Evolutionary conservation across 164 flowering plant species (phyloP).

Genomic region (Paratinospora sagittata): DNA sequence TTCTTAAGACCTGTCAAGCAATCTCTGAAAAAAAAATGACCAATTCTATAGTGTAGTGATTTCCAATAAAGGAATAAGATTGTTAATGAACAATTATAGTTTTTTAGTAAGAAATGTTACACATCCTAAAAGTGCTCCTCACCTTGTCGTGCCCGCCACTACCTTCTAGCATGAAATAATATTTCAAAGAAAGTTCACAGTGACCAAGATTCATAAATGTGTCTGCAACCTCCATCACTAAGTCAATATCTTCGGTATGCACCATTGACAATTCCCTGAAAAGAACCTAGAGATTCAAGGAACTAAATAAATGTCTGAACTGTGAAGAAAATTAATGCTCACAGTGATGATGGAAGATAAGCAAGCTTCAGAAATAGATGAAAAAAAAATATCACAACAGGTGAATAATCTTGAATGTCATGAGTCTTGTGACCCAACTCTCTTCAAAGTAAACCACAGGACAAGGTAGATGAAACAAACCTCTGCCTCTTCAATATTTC

Average conservation of each 20-base stretch:
- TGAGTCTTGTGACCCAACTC: background rate
- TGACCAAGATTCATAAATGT: conserved; percentile 37
- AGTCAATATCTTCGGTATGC: conserved; percentile 23
- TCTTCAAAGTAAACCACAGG: background rate
- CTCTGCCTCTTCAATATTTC: conserved; percentile 73
- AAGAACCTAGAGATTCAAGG: conserved; percentile 26
- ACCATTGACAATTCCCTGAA: conserved; percentile 36
- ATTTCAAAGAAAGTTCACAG: conserved; percentile 49
- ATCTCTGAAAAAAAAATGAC: background rate
- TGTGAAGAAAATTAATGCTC: too few species aligned
- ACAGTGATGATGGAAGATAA: background rate
- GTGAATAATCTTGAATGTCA: background rate
- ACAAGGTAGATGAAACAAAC: conserved; percentile 20
- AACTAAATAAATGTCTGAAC: background rate
- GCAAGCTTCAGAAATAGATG: background rate
- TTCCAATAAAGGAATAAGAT: background rate
- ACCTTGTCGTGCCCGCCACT: conserved; percentile 30
- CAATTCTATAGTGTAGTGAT: background rate
- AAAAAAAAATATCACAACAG: background rate
- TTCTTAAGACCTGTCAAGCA: background rate
- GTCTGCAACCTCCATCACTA: conserved; percentile 49
- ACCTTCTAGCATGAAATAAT: conserved; percentile 46
- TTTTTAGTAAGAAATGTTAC: background rate
- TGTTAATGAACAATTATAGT: background rate
- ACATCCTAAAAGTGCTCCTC: conserved; percentile 11